Evolutionary conservation across 2,329 filamentous ascomycete genomes (phyloP).

Genomic region (Macrophomina pseudophaseolina): DNA sequence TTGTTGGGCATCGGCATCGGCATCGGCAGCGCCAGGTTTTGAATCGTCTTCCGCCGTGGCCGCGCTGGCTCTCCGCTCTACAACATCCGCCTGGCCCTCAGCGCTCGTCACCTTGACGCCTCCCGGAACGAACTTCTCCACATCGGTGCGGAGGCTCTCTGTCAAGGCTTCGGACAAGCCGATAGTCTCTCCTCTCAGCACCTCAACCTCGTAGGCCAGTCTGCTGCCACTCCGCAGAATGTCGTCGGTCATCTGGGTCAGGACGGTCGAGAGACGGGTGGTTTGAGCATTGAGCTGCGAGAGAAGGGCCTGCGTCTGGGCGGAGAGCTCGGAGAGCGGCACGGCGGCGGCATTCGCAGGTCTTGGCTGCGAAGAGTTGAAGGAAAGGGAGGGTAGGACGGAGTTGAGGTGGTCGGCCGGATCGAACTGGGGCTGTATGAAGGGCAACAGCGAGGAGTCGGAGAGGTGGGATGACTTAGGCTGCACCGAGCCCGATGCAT

Average conservation of each 20-base stretch:
- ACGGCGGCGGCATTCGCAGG: constrained; percentile 53
- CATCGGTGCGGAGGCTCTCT: constrained; percentile 73
- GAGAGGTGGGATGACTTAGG: constrained; percentile 61
- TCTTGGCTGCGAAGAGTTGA: constrained; percentile 45
- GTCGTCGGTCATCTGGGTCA: constrained; percentile 92
- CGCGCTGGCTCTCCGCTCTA: constrained; percentile 43
- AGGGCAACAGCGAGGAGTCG: constrained; percentile 75
- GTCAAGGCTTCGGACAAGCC: constrained; percentile 79
- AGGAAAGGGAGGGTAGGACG: constrained; percentile 70
- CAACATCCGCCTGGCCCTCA: constrained; percentile 5
- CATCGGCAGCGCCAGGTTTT: background rate
- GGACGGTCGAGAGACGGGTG: constrained; percentile 75
- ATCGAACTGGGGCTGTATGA: constrained; percentile 79
- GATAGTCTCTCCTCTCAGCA: constrained; percentile 85
- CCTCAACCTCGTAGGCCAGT: constrained; percentile 91
- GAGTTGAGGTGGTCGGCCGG: constrained; percentile 84
- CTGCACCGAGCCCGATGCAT: constrained; percentile 4
- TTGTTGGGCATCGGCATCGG: constrained; percentile 43
- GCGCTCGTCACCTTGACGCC: constrained; percentile 34
- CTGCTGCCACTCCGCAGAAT: constrained; percentile 88
- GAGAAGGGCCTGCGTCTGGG: constrained; percentile 81
- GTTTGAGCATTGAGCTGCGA: constrained; percentile 90
- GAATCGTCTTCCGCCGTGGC: constrained; percentile 34
- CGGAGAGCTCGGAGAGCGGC: constrained; percentile 75
- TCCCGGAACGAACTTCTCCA: constrained; percentile 71